Percentiles rank a stretch among this genome's conserved stretches.
These are phyloP conservation scores for Neonectria punicea DNA, from an alignment of 2,329 filamentous ascomycete genomes.

Conservation along the genomic window DNA sequence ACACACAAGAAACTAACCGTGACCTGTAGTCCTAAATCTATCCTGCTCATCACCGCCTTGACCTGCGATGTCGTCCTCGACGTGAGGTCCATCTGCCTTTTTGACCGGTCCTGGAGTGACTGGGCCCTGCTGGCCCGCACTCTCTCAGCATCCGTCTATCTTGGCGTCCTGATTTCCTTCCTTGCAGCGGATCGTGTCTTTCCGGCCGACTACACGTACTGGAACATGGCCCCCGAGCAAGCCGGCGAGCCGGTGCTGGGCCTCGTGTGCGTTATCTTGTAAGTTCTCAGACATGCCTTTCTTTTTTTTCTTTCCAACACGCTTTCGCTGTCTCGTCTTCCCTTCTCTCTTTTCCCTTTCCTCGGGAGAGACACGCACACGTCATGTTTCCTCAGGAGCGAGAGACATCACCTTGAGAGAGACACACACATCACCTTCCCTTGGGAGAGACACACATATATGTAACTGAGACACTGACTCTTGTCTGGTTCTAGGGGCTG, in stretches of 20 bases:
- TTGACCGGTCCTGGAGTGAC: slow-evolving; percentile 45
- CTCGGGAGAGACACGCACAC: not conserved
- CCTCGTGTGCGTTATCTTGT: slow-evolving; percentile 51
- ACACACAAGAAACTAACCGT: not conserved
- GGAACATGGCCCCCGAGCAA: slow-evolving; percentile 45
- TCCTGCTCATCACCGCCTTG: slow-evolving; percentile 47
- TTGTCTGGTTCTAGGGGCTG: slow-evolving; percentile 28
- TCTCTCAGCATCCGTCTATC: slow-evolving; percentile 46
- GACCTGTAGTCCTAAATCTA: slow-evolving; percentile 37
- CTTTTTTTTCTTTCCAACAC: not conserved
- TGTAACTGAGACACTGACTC: slow-evolving; percentile 20
- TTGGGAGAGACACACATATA: not conserved
- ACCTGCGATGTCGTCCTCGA: slow-evolving; percentile 50
- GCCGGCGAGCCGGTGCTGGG: slow-evolving; percentile 48
- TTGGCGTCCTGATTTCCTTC: slow-evolving; percentile 51
- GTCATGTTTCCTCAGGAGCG: not conserved
- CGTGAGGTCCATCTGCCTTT: slow-evolving; percentile 46
- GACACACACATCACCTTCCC: not conserved
- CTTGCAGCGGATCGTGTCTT: slow-evolving; percentile 50
- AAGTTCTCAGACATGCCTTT: slow-evolving; percentile 25
- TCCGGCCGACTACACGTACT: slow-evolving; percentile 50
- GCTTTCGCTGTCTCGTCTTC: not conserved
- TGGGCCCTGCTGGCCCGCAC: slow-evolving; percentile 48
- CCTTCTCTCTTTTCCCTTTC: not conserved
- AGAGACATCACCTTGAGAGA: slow-evolving; percentile 1